Conservation (phyloP, 495 filamentous ascomycete genomes). For the Daldinia childiae region DNA sequence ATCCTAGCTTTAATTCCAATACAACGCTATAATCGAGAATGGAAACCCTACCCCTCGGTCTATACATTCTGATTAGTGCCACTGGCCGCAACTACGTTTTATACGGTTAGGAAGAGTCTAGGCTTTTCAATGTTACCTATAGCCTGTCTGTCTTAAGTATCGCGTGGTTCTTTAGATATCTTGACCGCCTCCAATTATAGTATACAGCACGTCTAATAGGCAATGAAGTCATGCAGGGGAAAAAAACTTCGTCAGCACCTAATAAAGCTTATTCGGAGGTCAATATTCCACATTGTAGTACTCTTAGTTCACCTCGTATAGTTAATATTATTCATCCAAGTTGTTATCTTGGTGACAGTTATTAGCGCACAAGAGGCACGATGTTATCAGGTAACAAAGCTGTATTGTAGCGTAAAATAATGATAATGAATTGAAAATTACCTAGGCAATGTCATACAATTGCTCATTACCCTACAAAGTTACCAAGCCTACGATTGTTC, state of each 20-base stretch:
- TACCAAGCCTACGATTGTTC: background rate
- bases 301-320: background rate
- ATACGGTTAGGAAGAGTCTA: background rate
- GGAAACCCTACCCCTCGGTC: background rate
- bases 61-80: background rate
- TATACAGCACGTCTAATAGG: background rate
- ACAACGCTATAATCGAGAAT: background rate
- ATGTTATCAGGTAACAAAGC: background rate
- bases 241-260: too few relatives aligned
- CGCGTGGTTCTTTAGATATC: conserved; percentile 2
- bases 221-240: background rate
- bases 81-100: background rate
- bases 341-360: too few relatives aligned
- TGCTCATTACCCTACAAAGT: background rate
- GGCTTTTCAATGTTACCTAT: background rate
- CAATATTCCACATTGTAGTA: background rate
- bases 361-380: background rate
- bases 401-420: background rate
- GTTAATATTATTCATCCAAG: too few relatives aligned
- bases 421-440: too few relatives aligned
- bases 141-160: background rate
- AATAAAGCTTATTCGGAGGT: background rate
- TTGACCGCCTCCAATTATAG: background rate
- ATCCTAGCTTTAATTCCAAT: background rate
- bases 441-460: too few relatives aligned